phyloP scores from a whole-genome alignment of 257 asterid genomes.

The Marsdenia floribunda region DNA sequence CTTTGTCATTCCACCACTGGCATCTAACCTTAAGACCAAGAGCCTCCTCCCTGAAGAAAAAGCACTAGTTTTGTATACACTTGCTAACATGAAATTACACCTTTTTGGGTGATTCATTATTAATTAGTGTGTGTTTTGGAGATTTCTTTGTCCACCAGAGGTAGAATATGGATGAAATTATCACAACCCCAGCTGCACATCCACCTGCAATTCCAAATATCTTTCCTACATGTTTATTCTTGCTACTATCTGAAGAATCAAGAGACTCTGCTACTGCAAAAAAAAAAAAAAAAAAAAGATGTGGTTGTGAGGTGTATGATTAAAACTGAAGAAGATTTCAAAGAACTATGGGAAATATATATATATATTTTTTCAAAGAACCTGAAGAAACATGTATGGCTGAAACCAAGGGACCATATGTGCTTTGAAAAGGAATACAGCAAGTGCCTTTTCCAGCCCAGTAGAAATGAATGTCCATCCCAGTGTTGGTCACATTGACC shows the following conservation, averaged over 20 bases:
- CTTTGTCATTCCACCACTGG: neutral
- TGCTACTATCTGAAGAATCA: constrained; percentile 25
- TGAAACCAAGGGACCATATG: constrained; percentile 53
- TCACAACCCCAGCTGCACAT: constrained; percentile 30
- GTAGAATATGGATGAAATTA: constrained; percentile 33
- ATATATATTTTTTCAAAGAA: constrained; percentile 6
- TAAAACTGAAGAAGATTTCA: neutral
- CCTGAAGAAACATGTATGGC: constrained; percentile 53
- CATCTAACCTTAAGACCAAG: neutral
- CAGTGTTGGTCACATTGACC: constrained; percentile 48
- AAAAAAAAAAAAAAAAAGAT: neutral
- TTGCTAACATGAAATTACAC: neutral
- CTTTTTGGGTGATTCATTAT: constrained; percentile 31
- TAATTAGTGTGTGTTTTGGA: constrained; percentile 23
- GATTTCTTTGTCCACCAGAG: constrained; percentile 37
- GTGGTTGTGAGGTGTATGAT: neutral
- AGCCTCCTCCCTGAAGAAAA: neutral
- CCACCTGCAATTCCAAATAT: constrained; percentile 40
- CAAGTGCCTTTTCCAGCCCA: constrained; percentile 72
- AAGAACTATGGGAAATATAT: neutral
- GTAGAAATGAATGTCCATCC: constrained; percentile 46
- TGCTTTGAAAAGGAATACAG: constrained; percentile 66
- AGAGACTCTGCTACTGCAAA: constrained; percentile 26
- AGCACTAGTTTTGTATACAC: neutral
- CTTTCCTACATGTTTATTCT: constrained; percentile 24